Evolutionary conservation across 805 yeast genomes (phyloP).

Genomic region (Nakazawaea wyomingensis): DNA sequence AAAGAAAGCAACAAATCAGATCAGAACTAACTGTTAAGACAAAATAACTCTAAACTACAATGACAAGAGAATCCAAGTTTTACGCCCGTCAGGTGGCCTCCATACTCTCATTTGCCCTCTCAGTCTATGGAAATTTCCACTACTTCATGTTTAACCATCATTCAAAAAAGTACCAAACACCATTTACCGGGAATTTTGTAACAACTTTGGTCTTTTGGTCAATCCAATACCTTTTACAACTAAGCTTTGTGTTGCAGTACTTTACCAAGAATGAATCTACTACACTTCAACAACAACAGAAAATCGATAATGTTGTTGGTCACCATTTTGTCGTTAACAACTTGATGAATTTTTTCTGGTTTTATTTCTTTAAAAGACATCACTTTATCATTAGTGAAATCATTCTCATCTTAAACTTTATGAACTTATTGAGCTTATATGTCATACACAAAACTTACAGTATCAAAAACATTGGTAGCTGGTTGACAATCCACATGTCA

Average conservation of each 20-base stretch:
- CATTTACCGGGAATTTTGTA: slow-evolving; percentile 57
- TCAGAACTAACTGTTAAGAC: no score
- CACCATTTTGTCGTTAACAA: slow-evolving; percentile 64
- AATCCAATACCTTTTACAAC: slow-evolving; percentile 46
- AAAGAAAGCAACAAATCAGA: no score
- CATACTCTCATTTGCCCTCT: slow-evolving; percentile 47
- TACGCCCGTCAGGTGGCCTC: slow-evolving; percentile 39
- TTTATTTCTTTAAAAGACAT: slow-evolving; percentile 50
- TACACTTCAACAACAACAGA: slow-evolving; percentile 22
- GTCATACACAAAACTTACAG: slow-evolving; percentile 55
- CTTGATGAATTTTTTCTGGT: slow-evolving; percentile 58
- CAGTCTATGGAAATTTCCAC: slow-evolving; percentile 50
- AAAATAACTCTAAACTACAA: neutral
- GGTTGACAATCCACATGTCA: slow-evolving; percentile 60
- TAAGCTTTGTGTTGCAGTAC: slow-evolving; percentile 41
- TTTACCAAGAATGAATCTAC: slow-evolving; percentile 26
- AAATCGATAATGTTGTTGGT: slow-evolving; percentile 38
- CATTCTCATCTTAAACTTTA: slow-evolving; percentile 51
- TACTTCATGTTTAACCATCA: slow-evolving; percentile 54
- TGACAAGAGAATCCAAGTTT: slow-evolving; percentile 16
- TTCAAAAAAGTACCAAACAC: slow-evolving; percentile 47
- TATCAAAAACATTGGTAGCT: slow-evolving; percentile 44
- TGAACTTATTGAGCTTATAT: slow-evolving; percentile 53
- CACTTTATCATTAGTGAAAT: slow-evolving; percentile 57
- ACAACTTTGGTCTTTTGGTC: slow-evolving; percentile 55